phyloP scores from a whole-genome alignment of 106 monocot genomes.

The Dendrobium chrysotoxum region DNA sequence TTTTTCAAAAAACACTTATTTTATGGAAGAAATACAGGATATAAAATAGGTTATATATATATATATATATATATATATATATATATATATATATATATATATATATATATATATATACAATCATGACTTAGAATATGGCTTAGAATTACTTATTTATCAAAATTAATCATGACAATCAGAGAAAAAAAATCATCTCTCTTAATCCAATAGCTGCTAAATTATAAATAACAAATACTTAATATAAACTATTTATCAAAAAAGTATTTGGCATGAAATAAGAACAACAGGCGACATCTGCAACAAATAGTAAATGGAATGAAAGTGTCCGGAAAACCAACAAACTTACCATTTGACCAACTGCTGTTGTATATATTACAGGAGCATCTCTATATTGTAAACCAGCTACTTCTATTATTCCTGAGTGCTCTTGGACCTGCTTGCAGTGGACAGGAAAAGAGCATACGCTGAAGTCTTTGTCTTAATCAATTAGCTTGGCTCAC shows the following conservation, averaged over 20 bases:
- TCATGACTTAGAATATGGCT: no score
- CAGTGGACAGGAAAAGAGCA: not conserved
- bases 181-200: not conserved
- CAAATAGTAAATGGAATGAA: not conserved
- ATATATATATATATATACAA: no score
- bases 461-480: not conserved
- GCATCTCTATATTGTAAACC: constrained; percentile 28
- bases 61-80: not conserved
- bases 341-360: constrained; percentile 40
- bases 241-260: no score
- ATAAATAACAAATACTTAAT: not conserved
- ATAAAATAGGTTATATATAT: not conserved
- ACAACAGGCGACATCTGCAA: not conserved
- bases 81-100: not conserved
- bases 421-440: constrained; percentile 33
- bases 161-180: not conserved
- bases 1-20: not conserved
- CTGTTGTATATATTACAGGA: constrained; percentile 29
- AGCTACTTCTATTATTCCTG: constrained; percentile 24
- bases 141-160: not conserved
- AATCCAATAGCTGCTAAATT: not conserved
- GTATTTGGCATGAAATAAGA: no score
- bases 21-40: not conserved
- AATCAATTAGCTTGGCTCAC: not conserved
- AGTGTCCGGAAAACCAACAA: not conserved